Evolutionary conservation across 2,329 filamentous ascomycete genomes (phyloP).

Genomic region (Sporothrix mexicana): DNA sequence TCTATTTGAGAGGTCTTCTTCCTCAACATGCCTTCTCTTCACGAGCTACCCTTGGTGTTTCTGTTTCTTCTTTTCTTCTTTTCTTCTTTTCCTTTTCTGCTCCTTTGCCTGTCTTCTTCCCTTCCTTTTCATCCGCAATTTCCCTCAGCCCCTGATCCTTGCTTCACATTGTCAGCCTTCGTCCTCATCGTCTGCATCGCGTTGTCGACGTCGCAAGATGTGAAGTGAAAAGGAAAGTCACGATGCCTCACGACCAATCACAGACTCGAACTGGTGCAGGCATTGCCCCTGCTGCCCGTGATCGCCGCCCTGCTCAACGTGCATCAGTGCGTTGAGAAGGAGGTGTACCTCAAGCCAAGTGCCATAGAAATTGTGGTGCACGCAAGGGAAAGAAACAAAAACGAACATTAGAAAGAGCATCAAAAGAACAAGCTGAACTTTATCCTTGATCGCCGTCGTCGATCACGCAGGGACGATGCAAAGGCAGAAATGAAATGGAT

Average conservation of each 20-base stretch:
- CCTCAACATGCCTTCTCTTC: neutral
- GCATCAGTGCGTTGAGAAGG: neutral
- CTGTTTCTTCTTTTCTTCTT: too few relatives aligned
- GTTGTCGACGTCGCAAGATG: neutral
- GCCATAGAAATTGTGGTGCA: neutral
- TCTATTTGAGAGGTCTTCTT: neutral
- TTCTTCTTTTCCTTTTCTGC: too few relatives aligned
- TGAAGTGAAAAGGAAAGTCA: neutral
- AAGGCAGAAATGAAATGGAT: constrained; percentile 5
- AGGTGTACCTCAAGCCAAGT: neutral
- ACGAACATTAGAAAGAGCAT: too few relatives aligned
- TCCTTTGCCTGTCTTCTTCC: too few relatives aligned
- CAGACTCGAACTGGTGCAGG: neutral
- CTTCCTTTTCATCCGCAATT: too few relatives aligned
- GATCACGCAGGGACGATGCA: constrained; percentile 1
- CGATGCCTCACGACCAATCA: neutral
- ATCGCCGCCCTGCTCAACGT: neutral
- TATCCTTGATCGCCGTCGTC: constrained; percentile 5
- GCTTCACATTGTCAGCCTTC: neutral
- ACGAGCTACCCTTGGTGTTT: neutral
- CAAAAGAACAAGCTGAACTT: too few relatives aligned
- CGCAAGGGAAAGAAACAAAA: neutral
- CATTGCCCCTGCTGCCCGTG: neutral
- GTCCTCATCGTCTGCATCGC: neutral
- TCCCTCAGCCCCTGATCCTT: neutral